Conservation (phyloP, 202 grass and related monocot genomes). For the Alloteropsis angusta region DNA sequence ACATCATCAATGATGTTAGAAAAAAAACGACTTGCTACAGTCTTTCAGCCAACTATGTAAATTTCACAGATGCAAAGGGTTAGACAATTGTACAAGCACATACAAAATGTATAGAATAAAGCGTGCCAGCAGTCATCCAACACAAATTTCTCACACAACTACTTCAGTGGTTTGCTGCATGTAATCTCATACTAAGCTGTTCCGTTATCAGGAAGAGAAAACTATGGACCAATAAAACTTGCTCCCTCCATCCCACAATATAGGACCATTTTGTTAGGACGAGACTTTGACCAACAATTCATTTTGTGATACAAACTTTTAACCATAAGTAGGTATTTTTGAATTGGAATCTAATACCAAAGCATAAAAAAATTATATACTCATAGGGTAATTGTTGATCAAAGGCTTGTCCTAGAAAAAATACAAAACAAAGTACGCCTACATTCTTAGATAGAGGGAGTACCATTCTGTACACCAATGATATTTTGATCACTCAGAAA, state of each 20-base stretch:
- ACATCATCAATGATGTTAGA: conserved; percentile 16
- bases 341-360: too few species aligned
- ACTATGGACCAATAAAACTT: background rate
- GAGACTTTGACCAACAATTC: too few species aligned
- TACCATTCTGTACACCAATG: background rate
- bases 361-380: too few species aligned
- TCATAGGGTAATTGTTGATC: too few species aligned
- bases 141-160: background rate
- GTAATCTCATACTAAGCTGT: background rate
- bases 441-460: too few species aligned
- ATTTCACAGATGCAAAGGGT: background rate
- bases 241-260: too few species aligned
- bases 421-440: too few species aligned
- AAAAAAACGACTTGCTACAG: background rate
- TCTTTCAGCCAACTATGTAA: background rate
- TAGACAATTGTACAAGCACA: background rate
- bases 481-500: background rate
- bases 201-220: background rate
- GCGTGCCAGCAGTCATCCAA: background rate
- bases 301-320: too few species aligned
- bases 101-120: background rate
- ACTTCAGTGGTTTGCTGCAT: background rate
- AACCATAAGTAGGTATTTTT: too few species aligned
- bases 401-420: too few species aligned
- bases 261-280: too few species aligned